A percentile compares a stretch with the other conserved stretches of the same genome.
Conservation (phyloP, 441 rosid species). For the Croton laevigatus region DNA sequence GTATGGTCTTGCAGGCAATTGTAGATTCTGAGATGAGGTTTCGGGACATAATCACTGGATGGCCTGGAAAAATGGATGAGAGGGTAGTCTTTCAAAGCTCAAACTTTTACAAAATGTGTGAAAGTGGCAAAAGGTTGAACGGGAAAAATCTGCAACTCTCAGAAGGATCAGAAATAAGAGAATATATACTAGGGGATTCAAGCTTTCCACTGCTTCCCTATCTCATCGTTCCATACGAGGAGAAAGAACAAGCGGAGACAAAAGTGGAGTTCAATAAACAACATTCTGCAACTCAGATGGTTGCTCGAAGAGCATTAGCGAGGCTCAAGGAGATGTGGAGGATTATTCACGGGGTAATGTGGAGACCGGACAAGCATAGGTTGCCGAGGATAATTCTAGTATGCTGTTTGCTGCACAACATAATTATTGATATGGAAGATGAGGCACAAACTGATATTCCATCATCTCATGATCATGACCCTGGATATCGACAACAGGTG, state of each 20-base stretch:
- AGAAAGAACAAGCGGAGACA: conserved; percentile 40
- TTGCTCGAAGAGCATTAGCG: conserved; percentile 52
- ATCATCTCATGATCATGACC: conserved; percentile 36
- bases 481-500: conserved; percentile 39
- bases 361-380: conserved; percentile 68
- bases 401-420: conserved; percentile 74
- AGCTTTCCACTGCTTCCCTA: conserved; percentile 62
- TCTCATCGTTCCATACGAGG: conserved; percentile 50
- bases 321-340: conserved; percentile 61
- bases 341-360: conserved; percentile 64
- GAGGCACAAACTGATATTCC: conserved; percentile 34
- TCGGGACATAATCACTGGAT: conserved; percentile 65
- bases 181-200: conserved; percentile 60
- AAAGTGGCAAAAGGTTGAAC: conserved; percentile 48
- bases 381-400: conserved; percentile 65
- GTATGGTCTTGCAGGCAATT: conserved; percentile 66
- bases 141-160: conserved; percentile 38
- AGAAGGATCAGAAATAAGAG: conserved; percentile 47
- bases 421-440: conserved; percentile 52
- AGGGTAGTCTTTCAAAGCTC: conserved; percentile 45
- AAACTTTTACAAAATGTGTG: conserved; percentile 43
- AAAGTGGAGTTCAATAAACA: conserved; percentile 44
- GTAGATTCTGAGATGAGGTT: conserved; percentile 64
- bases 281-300: conserved; percentile 38
- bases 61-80: conserved; percentile 68